Base-by-base conservation (phyloP, 2,329 filamentous ascomycete species). In the Rhinocladiella similis region DNA sequence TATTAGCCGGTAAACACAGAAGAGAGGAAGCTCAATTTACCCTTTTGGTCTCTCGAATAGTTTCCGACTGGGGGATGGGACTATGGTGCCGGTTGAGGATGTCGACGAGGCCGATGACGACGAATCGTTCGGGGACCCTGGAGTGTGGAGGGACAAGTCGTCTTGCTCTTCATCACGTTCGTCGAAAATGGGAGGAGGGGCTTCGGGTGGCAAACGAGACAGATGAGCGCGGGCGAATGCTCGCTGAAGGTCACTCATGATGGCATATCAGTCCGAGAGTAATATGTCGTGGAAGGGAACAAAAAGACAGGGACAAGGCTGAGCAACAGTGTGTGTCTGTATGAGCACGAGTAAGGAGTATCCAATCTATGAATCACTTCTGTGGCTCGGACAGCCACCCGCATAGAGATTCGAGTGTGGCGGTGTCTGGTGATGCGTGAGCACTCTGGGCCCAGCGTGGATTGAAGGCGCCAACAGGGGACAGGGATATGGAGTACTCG, bases 81-180 rank as follows among this genome's bases (percentile, higher is more conserved):
- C 87, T 59, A 97, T 82, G n/a, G 93, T 97, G 22, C 92, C 91
- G 3, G 91, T 91, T 1, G 92, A 97, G 3, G 92, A 96, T 36
- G 90, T 87, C n/a, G 91, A 96, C 0, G 89, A 96, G 13, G 91
- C 87, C 16, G 91, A 96, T 0, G 89, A 96, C 13, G 86, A 89
- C 70, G 89, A 87, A 62, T 87, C 85, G 65, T 90, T 79, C 64
- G 65, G 39, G 56, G 64, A 53, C 53, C 54, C 49, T 41, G 64
- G 42, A 41, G 43, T 46, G 49, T 68, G 43, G 55, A 54, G 54
- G 54, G 64, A 41, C 72, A 69, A 66, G 33, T 68, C 71, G 35
- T 69, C 71, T 12, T 70, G 65, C 35, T 68, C 66, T 48, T 74
- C 67, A 22, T 65, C 66, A 47, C 75, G 73, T 36, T 72, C 70